These are phyloP conservation scores for Teratosphaeria gauchensis DNA, from an alignment of 2,329 filamentous ascomycete genomes.

Conservation along the genomic window DNA sequence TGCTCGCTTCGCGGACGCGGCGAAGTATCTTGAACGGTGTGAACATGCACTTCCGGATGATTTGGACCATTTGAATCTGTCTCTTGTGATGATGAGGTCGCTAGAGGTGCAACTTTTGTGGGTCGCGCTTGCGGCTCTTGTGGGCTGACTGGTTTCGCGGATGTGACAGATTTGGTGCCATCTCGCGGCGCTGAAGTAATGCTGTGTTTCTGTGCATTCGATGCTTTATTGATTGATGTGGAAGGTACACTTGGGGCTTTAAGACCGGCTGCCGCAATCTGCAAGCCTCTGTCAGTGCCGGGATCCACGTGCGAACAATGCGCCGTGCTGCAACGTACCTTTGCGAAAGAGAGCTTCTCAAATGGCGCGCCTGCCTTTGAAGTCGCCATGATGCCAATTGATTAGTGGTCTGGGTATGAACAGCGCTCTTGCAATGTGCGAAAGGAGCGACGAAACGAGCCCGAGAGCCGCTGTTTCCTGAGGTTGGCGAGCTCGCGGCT, in stretches of 20 bases:
- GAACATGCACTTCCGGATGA: conserved; percentile 14
- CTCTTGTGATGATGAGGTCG: conserved; percentile 9
- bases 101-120: conserved; percentile 14
- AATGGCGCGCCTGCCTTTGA: conserved; percentile 16
- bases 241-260: conserved; percentile 16
- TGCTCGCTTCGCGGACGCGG: conserved; percentile 2
- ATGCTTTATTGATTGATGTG: conserved; percentile 4
- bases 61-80: conserved; percentile 5
- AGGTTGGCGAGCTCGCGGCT: conserved; percentile 21
- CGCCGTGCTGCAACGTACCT: conserved; percentile 15
- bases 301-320: background rate
- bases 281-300: conserved; percentile 4
- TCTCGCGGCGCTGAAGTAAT: conserved; percentile 14
- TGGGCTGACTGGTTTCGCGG: conserved; percentile 4
- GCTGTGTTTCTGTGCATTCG: conserved; percentile 8
- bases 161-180: conserved; percentile 9
- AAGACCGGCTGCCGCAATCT: conserved; percentile 25
- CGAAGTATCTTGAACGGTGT: conserved; percentile 15
- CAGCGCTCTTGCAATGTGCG: background rate
- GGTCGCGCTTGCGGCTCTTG: conserved; percentile 6
- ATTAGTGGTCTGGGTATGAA: conserved; percentile 3
- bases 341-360: conserved; percentile 28
- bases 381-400: conserved; percentile 25
- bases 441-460: conserved; percentile 12
- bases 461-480: conserved; percentile 29